phyloP scores from a whole-genome alignment of 108 stramenopile species.

The Nannochloropsis gaditana region DNA sequence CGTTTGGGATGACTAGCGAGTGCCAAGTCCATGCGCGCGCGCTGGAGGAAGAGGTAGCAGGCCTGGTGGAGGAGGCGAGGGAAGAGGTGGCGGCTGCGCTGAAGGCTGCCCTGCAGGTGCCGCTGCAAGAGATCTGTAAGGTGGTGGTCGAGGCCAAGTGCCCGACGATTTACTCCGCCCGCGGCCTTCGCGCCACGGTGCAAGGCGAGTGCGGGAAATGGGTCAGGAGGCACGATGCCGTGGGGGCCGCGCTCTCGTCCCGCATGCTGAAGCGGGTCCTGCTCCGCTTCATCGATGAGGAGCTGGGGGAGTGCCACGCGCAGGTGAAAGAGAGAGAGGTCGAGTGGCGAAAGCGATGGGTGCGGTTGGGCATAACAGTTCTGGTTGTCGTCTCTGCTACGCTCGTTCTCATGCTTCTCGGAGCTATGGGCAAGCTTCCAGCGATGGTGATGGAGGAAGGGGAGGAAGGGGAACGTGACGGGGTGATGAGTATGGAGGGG shows the following conservation, averaged over 20 bases:
- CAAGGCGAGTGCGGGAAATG: not conserved
- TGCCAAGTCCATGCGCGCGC: not conserved
- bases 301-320: not conserved
- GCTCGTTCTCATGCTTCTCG: not conserved
- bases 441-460: slow-evolving; percentile 4
- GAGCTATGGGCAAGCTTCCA: slow-evolving; percentile 4
- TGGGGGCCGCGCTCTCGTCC: not conserved
- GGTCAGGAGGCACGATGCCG: not conserved
- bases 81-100: not conserved
- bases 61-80: slow-evolving; percentile 2
- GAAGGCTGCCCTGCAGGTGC: not conserved
- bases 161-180: not conserved
- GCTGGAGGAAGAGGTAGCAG: not conserved
- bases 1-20: not conserved
- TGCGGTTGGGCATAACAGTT: not conserved
- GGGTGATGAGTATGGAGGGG: not conserved
- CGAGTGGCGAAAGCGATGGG: not conserved
- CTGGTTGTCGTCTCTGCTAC: not conserved
- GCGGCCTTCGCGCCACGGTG: not conserved
- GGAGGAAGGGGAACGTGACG: not conserved
- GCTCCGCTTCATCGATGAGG: not conserved
- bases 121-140: not conserved
- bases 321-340: not conserved
- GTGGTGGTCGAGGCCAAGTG: slow-evolving; percentile 17
- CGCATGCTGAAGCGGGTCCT: not conserved